These are phyloP conservation scores for Thelonectria rubi DNA, from an alignment of 2,329 filamentous ascomycete species.

Conservation along the genomic window DNA sequence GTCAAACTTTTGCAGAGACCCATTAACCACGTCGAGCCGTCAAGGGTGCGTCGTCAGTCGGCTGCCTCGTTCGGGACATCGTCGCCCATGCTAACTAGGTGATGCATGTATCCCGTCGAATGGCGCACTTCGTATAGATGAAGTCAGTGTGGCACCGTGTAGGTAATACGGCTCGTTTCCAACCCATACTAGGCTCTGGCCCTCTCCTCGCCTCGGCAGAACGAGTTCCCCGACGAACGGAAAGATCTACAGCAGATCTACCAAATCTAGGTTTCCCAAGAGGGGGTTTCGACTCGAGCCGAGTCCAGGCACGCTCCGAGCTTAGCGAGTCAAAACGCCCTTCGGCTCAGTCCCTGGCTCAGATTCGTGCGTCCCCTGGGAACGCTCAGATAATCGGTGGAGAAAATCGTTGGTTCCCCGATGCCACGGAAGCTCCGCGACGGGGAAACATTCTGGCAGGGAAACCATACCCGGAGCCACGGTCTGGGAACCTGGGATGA, in stretches of 20 bases:
- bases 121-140: background rate
- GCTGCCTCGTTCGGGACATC: background rate
- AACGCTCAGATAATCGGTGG: background rate
- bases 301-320: background rate
- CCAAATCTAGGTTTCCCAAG: background rate
- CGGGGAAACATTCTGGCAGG: background rate
- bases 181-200: background rate
- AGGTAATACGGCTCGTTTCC: background rate
- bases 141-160: background rate
- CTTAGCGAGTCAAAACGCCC: too few species aligned
- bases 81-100: background rate
- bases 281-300: background rate
- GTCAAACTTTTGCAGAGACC: background rate
- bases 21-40: background rate
- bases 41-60: background rate
- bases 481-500: background rate
- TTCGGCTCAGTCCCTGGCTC: too few species aligned
- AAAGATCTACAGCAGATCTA: constrained; percentile 12
- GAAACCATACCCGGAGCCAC: background rate
- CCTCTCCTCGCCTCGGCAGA: background rate
- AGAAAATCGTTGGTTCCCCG: background rate
- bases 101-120: background rate
- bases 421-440: background rate
- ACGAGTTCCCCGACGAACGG: background rate
- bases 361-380: background rate